Evolutionary conservation across 768 basidiomycete genomes (phyloP).

Genomic region (Mycena floridula): DNA sequence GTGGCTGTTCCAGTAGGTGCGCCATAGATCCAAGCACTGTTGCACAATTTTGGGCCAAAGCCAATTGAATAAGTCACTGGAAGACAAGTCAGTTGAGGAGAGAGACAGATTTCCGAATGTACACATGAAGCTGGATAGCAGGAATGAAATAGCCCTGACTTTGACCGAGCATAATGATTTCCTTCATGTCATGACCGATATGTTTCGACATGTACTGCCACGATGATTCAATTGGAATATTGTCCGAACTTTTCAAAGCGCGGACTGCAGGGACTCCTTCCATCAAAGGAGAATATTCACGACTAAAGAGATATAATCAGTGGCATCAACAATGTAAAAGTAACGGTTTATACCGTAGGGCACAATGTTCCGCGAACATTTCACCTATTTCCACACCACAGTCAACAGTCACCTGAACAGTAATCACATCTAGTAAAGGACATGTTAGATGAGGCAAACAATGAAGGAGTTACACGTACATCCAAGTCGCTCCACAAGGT

Average conservation of each 20-base stretch:
- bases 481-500: constrained; percentile 12
- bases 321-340: neutral
- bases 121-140: constrained; percentile 2
- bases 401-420: constrained; percentile 14
- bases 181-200: neutral
- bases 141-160: constrained; percentile 3
- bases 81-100: too few relatives aligned
- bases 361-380: constrained; percentile 4
- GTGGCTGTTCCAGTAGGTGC: too few relatives aligned
- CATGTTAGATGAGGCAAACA: neutral
- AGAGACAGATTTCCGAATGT: too few relatives aligned
- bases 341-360: constrained; percentile 1
- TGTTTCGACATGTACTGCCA: too few relatives aligned
- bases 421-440: constrained; percentile 6
- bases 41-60: too few relatives aligned
- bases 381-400: constrained; percentile 13
- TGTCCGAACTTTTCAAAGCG: constrained; percentile 1
- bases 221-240: neutral
- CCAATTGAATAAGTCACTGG: too few relatives aligned
- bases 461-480: constrained; percentile 5
- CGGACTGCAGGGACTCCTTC: neutral
- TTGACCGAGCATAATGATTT: constrained; percentile 2
- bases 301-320: neutral
- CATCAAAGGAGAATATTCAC: neutral
- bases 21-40: too few relatives aligned